These are phyloP conservation scores for Rugosomyces carneus DNA, from an alignment of 1,284 basidiomycete genomes.

Conservation along the genomic window DNA sequence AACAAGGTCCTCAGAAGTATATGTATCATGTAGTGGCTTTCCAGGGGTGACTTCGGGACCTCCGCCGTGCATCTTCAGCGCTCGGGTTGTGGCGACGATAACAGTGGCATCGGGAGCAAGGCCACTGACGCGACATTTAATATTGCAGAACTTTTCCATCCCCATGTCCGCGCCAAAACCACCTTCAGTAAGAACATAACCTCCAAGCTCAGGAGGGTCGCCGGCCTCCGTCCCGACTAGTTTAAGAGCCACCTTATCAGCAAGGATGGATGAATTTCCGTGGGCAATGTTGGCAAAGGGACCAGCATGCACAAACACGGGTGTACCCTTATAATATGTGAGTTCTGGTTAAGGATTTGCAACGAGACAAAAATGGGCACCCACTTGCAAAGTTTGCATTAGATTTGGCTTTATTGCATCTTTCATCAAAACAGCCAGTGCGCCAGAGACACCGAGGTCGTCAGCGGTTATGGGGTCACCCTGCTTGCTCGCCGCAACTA, in stretches of 20 bases:
- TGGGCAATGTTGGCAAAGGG: conserved; percentile 99
- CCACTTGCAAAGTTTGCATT: conserved; percentile 93
- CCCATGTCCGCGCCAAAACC: conserved; percentile 99
- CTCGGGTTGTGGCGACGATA: conserved; percentile 95
- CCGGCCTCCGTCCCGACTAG: conserved; percentile 95
- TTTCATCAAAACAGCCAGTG: conserved; percentile 96
- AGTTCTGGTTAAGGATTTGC: background rate
- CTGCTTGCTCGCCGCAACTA: conserved; percentile 90
- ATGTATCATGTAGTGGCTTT: conserved; percentile 90
- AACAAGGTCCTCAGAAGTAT: conserved; percentile 90
- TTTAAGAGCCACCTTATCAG: conserved; percentile 94
- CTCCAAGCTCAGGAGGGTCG: conserved; percentile 74
- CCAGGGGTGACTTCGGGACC: conserved; percentile 97
- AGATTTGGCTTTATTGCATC: conserved; percentile 99
- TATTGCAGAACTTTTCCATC: conserved; percentile 99
- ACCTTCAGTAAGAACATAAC: conserved; percentile 97
- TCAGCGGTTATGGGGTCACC: conserved; percentile 95
- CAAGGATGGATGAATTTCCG: conserved; percentile 97
- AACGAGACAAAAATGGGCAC: background rate
- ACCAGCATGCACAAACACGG: conserved; percentile 98
- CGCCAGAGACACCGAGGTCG: conserved; percentile 94
- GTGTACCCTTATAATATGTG: conserved; percentile 66
- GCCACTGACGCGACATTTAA: conserved; percentile 95
- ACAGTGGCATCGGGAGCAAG: conserved; percentile 91
- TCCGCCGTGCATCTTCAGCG: conserved; percentile 98